Evolutionary conservation across 768 basidiomycete species (phyloP), one percentile per base, ranked within the genome.

Genomic region (Mycena belliarum): DNA sequence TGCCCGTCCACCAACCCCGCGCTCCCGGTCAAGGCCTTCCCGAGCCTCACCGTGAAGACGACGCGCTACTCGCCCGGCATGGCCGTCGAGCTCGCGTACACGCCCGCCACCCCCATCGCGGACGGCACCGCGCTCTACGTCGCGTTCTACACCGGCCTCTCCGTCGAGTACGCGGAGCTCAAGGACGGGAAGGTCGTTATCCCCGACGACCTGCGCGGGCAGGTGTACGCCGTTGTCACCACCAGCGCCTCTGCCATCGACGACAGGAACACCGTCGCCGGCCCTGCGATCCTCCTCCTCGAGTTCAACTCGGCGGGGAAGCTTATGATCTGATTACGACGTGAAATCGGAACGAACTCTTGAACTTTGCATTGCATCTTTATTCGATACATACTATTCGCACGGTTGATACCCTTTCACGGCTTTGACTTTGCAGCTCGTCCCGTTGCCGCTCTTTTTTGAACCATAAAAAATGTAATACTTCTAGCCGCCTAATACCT

Each of bases 1-100:
- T 88, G 86, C 70, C 86, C 86, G 0, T 59, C 72, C 8, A 68
- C 76, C 57, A 87, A 87, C 72, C 80, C 82, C 0, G 55, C 75
- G 16, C 75, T 86, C 11, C 82, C 73, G 10, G 76, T 81, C 59
- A 77, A 73, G 49, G 73, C 82, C 14, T 86, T 84, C 77, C 81
- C 85, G 1, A 59, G 72, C 15, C 75, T 87, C 53, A 67, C 70
- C 7, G 57, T 77, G 44, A 54, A 69, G 32, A 50, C 72, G 61
- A 57, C 67, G 21, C n/a, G 25, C 9, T 50, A 50, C 12, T 59
- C 73, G 32, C 71, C 73, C n/a, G 64, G 65, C 26, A 62, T 49
- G 21, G 57, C 69, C 23, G 55, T 53, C 45, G 23, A 45, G 23
- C 50, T 53, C 44, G 6, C 29, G 10, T 52, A 26, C 45, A 59